Base-by-base conservation (phyloP, 75 land plant species). In the Isoetes taiwanensis region DNA sequence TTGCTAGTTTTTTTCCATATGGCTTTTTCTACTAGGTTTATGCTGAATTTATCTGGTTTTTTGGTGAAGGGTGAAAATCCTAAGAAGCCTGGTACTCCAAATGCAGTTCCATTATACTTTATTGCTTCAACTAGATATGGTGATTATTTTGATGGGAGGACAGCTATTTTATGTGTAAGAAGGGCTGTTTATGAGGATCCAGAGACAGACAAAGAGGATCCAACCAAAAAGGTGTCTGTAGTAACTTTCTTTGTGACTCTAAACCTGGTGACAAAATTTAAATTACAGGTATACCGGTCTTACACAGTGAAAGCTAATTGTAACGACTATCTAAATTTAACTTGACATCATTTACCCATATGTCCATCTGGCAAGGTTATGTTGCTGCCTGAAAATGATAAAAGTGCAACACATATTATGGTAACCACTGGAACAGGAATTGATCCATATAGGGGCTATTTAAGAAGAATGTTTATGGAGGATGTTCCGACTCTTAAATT, bases 401-500 rank as follows among this genome's bases (percentile, higher is more conserved):
- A 19, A 5, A 46, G 25, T 16, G 50, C 6, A 46, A 23, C 50
- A 46, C 50, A 46, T n/a, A 46, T 46, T 8, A 46, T 46, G 50
- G 25, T 46, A 5, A 23, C 50, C 6, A 46, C 50, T 8, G 50
- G 50, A 5, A 46, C 50, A 6, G 50, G 50, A 3, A 46, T 46
- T n/a, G 50, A 19, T 19, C 50, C 50, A 46, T 46, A 6, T 23
- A 46, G 50, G 50, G 50, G 50, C 50, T 46, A 46, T 23, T 46
- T 46, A n/a, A 5, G 50, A 46, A 46, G 50, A n/a, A 46, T 46
- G 50, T 46, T 46, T 23, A 46, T 46, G 50, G 50, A 46, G 50
- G 50, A 46, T n/a, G 50, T 46, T 5, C n/a, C n/a, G n/a, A 46
- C 25, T n/a, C 23, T 46, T 23, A 46, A 46, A n/a, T 46, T 46